Evolutionary conservation across 208 protist species (phyloP).

Genomic region (Entamoeba histolytica): DNA sequence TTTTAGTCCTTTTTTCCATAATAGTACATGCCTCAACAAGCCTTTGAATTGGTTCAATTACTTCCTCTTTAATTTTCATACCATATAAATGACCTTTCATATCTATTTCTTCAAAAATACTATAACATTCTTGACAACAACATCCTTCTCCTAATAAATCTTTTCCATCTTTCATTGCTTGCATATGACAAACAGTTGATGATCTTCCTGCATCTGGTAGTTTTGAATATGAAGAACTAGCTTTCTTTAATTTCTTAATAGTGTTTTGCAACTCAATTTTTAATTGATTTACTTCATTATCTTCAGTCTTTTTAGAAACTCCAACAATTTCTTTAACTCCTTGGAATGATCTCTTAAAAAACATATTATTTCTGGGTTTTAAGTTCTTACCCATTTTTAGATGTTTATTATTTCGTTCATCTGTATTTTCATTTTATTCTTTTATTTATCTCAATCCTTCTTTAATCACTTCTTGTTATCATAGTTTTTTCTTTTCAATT

Average conservation of each 20-base stretch:
- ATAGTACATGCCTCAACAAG: not conserved
- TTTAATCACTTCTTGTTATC: no score
- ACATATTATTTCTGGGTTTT: not conserved
- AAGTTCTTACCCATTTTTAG: not conserved
- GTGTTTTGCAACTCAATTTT: not conserved
- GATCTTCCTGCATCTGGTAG: not conserved
- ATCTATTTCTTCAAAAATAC: not conserved
- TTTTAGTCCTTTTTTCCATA: not conserved
- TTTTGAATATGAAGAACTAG: not conserved
- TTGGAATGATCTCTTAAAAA: not conserved
- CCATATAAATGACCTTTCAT: not conserved
- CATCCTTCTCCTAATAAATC: not conserved
- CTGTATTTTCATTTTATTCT: no score
- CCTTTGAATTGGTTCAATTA: not conserved
- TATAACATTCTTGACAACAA: not conserved
- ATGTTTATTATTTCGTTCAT: not conserved
- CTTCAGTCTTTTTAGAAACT: not conserved
- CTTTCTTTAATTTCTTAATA: not conserved
- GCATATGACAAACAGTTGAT: not conserved
- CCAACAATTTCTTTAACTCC: not conserved
- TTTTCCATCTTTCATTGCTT: not conserved
- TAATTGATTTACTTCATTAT: not conserved
- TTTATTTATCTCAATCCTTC: no score
- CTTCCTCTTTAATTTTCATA: not conserved
- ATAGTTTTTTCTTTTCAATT: no score